These are phyloP conservation scores for Syzygium aqueum DNA, from an alignment of 345 rosid species.

Conservation along the genomic window DNA sequence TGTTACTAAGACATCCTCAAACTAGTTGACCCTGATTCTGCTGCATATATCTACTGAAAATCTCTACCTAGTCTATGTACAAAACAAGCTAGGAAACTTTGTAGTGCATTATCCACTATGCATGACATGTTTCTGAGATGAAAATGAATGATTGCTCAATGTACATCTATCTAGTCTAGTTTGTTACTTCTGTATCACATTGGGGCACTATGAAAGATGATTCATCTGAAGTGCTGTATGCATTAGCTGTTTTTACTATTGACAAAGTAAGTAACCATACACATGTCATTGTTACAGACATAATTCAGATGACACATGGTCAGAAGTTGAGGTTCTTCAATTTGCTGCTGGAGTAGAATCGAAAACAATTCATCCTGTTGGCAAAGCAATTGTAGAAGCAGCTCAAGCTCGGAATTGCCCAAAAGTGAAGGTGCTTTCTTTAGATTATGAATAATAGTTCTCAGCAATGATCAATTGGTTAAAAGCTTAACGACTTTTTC, in stretches of 20 bases:
- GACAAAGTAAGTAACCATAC: background rate
- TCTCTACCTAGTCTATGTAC: background rate
- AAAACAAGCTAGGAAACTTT: background rate
- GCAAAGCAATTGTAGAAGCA: conserved; percentile 89
- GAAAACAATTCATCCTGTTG: conserved; percentile 88
- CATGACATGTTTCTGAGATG: background rate
- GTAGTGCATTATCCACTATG: background rate
- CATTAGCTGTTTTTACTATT: background rate
- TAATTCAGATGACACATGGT: conserved; percentile 22
- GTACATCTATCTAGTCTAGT: background rate
- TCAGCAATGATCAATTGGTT: background rate
- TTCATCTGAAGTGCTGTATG: background rate
- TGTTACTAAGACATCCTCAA: background rate
- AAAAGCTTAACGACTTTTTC: background rate
- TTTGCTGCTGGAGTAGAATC: conserved; percentile 93
- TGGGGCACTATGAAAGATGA: background rate
- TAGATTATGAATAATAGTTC: background rate
- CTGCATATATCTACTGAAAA: background rate
- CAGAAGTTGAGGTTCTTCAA: conserved; percentile 67
- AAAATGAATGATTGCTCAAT: background rate
- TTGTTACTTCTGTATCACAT: background rate
- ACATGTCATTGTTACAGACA: conserved; percentile 23
- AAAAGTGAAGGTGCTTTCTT: conserved; percentile 39
- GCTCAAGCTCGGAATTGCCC: conserved; percentile 43
- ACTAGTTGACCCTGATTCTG: background rate